Conservation (phyloP, 768 basidiomycete genomes). For the Podaxis sp. region DNA sequence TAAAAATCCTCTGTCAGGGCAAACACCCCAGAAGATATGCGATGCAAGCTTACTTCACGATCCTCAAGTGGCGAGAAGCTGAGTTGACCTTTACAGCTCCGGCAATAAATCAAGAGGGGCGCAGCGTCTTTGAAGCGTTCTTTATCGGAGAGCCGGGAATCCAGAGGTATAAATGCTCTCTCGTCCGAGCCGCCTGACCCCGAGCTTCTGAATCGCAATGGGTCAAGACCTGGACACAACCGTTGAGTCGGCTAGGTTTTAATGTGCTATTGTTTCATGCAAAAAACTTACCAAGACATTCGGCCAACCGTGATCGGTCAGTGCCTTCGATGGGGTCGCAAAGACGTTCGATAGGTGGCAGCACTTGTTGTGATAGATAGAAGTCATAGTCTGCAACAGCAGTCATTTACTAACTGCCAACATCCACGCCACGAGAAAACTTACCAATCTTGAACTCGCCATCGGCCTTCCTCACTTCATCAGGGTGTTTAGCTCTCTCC, state of each 20-base stretch:
- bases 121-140: constrained; percentile 80
- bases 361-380: constrained; percentile 86
- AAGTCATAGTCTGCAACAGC: constrained; percentile 72
- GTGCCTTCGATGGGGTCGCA: constrained; percentile 98
- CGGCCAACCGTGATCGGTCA: constrained; percentile 85
- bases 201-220: constrained; percentile 25
- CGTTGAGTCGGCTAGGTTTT: neutral
- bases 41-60: constrained; percentile 43
- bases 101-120: constrained; percentile 73
- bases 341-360: constrained; percentile 91
- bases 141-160: constrained; percentile 84
- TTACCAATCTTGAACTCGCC: constrained; percentile 71
- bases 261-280: neutral
- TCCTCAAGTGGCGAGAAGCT: constrained; percentile 58
- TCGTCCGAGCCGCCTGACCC: constrained; percentile 44
- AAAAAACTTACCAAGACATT: constrained; percentile 73
- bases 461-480: constrained; percentile 75
- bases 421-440: neutral
- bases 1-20: constrained; percentile 22
- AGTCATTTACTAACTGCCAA: constrained; percentile 5
- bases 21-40: neutral
- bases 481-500: constrained; percentile 89
- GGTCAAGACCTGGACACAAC: constrained; percentile 38
- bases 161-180: constrained; percentile 69
- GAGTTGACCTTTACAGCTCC: constrained; percentile 58